Evolutionary conservation across 2,329 filamentous ascomycete genomes (phyloP).

Genomic region (Tolypocladium paradoxum): DNA sequence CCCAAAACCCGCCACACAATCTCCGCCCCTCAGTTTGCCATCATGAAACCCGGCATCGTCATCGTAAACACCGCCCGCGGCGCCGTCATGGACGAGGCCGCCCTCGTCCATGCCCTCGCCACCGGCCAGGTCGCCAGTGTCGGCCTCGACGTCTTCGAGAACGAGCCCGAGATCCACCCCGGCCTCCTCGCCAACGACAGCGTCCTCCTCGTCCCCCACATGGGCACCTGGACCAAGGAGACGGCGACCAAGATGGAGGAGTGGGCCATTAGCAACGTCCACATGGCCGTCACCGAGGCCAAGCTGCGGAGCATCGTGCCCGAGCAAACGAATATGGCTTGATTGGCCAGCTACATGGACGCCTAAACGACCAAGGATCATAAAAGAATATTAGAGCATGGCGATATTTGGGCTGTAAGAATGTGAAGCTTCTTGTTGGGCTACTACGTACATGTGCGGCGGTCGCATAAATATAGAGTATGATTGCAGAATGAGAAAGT

Average conservation of each 20-base stretch:
- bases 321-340: constrained; percentile 44
- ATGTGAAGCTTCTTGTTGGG: neutral
- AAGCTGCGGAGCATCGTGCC: constrained; percentile 59
- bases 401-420: neutral
- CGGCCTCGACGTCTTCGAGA: constrained; percentile 74
- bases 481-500: too few relatives aligned
- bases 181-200: constrained; percentile 59
- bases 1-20: constrained; percentile 65
- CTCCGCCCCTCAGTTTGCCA: constrained; percentile 55
- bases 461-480: too few relatives aligned
- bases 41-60: constrained; percentile 69
- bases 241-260: constrained; percentile 60
- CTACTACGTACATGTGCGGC: neutral
- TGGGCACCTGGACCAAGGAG: constrained; percentile 73
- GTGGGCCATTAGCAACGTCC: constrained; percentile 63
- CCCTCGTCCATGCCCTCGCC: constrained; percentile 63
- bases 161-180: constrained; percentile 67
- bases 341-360: neutral
- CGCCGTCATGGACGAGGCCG: constrained; percentile 71
- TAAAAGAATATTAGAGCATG: neutral
- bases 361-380: too few relatives aligned
- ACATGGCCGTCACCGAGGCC: constrained; percentile 48
- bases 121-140: constrained; percentile 58
- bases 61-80: constrained; percentile 78
- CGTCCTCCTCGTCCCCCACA: constrained; percentile 70